These are phyloP conservation scores for Flaveria brownii DNA, from an alignment of 129 eudicot genomes.

Conservation along the genomic window DNA sequence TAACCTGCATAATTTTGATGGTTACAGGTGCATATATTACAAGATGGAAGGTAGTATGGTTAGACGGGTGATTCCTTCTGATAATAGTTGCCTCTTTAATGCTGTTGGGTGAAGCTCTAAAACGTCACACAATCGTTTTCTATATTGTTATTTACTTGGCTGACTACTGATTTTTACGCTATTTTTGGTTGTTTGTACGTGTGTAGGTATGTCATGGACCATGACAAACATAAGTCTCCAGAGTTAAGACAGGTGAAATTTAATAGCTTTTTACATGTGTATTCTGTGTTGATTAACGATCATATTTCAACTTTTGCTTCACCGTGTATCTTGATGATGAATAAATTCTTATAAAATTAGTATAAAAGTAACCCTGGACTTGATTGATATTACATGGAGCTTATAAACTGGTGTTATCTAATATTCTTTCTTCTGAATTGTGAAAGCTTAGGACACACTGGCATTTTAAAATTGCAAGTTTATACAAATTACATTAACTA, in stretches of 20 bases:
- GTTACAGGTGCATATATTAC: slow-evolving; percentile 35
- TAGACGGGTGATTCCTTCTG: slow-evolving; percentile 93
- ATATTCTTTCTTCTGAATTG: background rate
- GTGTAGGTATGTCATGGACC: slow-evolving; percentile 87
- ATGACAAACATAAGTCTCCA: slow-evolving; percentile 74
- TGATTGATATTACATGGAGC: background rate
- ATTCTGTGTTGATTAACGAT: background rate
- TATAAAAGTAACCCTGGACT: background rate
- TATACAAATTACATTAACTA: slow-evolving; percentile 10
- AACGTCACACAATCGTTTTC: background rate
- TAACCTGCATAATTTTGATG: slow-evolving; percentile 10
- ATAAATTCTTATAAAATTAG: background rate
- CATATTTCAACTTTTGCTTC: background rate
- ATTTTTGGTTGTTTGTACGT: slow-evolving; percentile 25
- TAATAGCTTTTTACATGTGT: background rate
- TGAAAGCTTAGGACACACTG: background rate
- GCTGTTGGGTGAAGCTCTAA: slow-evolving; percentile 75
- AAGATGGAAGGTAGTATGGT: slow-evolving; percentile 82
- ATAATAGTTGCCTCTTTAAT: slow-evolving; percentile 94
- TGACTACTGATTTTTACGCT: background rate
- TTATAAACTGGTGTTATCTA: background rate
- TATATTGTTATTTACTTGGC: background rate
- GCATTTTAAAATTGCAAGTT: background rate
- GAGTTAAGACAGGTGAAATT: slow-evolving; percentile 83
- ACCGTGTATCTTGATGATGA: too few species aligned